phyloP scores from a whole-genome alignment of 495 filamentous ascomycete species.

The Podospora pseudocomata region DNA sequence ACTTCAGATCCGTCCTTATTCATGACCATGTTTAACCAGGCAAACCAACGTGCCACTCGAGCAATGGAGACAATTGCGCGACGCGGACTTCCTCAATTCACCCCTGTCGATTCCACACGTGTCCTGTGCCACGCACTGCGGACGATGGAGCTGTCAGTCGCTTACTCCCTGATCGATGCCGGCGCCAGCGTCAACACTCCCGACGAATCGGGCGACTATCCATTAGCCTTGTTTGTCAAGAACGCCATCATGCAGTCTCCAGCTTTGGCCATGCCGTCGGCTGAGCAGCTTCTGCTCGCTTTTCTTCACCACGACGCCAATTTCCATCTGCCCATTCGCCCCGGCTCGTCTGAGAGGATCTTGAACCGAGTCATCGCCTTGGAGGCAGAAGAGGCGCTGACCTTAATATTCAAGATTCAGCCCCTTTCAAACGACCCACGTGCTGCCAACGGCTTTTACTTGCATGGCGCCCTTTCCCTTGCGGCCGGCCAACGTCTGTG shows the following conservation, averaged over 20 bases:
- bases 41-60: constrained; percentile 9
- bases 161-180: constrained; percentile 18
- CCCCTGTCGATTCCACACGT: constrained; percentile 9
- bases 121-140: constrained; percentile 16
- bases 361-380: constrained; percentile 16
- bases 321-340: constrained; percentile 10
- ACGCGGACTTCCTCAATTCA: constrained; percentile 15
- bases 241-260: constrained; percentile 4
- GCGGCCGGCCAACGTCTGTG: constrained; percentile 1
- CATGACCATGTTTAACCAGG: constrained; percentile 10
- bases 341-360: constrained; percentile 11
- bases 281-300: constrained; percentile 15
- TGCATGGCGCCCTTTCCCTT: constrained; percentile 20
- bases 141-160: constrained; percentile 9
- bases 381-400: constrained; percentile 8
- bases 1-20: constrained; percentile 15
- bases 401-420: constrained; percentile 17
- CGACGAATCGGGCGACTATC: constrained; percentile 12
- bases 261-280: not conserved
- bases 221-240: constrained; percentile 15
- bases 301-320: constrained; percentile 22
- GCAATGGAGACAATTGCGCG: constrained; percentile 13
- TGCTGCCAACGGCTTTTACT: constrained; percentile 19
- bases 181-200: constrained; percentile 19
- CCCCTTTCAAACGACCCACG: constrained; percentile 14